Conservation (phyloP, 2,329 filamentous ascomycete genomes). For the Pseudocercospora ulei region DNA sequence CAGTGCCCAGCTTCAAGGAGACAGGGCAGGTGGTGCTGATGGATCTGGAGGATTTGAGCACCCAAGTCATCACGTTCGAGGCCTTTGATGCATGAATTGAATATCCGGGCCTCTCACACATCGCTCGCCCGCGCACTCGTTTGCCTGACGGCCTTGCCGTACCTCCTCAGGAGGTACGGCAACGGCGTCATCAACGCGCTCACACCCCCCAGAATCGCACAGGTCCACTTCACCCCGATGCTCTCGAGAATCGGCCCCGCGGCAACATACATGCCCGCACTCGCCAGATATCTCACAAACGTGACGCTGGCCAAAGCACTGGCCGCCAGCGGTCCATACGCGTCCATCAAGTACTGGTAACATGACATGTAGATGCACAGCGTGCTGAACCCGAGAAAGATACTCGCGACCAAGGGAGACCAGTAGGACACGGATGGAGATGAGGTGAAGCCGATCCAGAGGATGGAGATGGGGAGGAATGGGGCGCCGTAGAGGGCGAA, state of each 20-base stretch:
- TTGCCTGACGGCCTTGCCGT: too few species aligned
- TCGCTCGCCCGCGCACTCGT: too few species aligned
- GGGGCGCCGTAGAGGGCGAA: slow-evolving; percentile 1
- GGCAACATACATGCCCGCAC: background rate
- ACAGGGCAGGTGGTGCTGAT: slow-evolving; percentile 73
- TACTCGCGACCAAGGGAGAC: slow-evolving; percentile 43
- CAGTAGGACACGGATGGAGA: slow-evolving; percentile 40
- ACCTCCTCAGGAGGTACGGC: background rate
- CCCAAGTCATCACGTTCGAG: slow-evolving; percentile 57
- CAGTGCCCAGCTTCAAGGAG: slow-evolving; percentile 69
- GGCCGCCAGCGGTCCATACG: slow-evolving; percentile 46
- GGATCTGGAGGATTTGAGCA: slow-evolving; percentile 74
- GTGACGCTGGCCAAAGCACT: slow-evolving; percentile 39
- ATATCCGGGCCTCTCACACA: too few species aligned
- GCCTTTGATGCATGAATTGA: slow-evolving; percentile 27
- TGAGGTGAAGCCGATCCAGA: slow-evolving; percentile 46
- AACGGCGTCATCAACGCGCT: background rate
- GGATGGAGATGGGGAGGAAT: slow-evolving; percentile 38
- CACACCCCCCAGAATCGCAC: background rate
- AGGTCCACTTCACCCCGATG: background rate
- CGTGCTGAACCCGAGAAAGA: slow-evolving; percentile 45
- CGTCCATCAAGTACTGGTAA: slow-evolving; percentile 51
- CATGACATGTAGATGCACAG: slow-evolving; percentile 44
- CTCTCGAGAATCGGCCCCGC: background rate
- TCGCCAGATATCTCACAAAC: slow-evolving; percentile 35